Evolutionary conservation across 495 filamentous ascomycete species (phyloP).

Genomic region (Geoglossum glabrum): DNA sequence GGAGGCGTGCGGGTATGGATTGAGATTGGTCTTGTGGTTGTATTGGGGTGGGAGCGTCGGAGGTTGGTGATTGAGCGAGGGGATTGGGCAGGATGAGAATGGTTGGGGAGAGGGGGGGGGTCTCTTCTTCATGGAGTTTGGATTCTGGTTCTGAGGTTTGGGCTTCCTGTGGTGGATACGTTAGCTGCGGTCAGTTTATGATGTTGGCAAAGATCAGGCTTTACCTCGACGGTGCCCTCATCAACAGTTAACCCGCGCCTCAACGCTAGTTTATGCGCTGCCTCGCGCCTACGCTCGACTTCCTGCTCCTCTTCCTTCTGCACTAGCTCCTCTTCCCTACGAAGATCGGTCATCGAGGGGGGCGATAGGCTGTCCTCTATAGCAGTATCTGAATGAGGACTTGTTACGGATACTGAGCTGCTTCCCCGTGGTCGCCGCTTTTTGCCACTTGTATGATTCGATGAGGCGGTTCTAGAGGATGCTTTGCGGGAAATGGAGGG

Average conservation of each 20-base stretch:
- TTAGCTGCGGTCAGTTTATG: too few species aligned
- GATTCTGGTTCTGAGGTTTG: too few species aligned
- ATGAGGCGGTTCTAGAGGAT: slow-evolving; percentile 14
- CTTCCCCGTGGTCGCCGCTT: slow-evolving; percentile 8
- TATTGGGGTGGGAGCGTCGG: neutral
- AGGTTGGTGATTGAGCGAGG: too few species aligned
- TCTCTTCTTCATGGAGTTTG: too few species aligned
- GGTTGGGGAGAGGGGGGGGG: too few species aligned
- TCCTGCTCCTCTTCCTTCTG: slow-evolving; percentile 48
- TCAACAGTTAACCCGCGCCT: slow-evolving; percentile 37
- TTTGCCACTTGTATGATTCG: slow-evolving; percentile 18
- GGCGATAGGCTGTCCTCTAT: neutral
- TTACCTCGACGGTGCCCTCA: neutral
- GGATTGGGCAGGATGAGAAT: too few species aligned
- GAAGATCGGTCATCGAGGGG: slow-evolving; percentile 39
- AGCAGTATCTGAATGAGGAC: slow-evolving; percentile 14
- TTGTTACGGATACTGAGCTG: slow-evolving; percentile 14
- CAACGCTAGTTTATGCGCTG: slow-evolving; percentile 50
- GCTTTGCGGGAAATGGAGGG: slow-evolving; percentile 17
- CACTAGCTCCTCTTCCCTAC: slow-evolving; percentile 52
- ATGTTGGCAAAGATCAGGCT: too few species aligned
- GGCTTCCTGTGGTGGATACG: too few species aligned
- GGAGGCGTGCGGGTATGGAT: neutral
- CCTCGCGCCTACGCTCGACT: slow-evolving; percentile 46
- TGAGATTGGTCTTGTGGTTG: neutral